Conservation (phyloP, 2,329 filamentous ascomycete genomes). For the Talaromyces pinophilus region DNA sequence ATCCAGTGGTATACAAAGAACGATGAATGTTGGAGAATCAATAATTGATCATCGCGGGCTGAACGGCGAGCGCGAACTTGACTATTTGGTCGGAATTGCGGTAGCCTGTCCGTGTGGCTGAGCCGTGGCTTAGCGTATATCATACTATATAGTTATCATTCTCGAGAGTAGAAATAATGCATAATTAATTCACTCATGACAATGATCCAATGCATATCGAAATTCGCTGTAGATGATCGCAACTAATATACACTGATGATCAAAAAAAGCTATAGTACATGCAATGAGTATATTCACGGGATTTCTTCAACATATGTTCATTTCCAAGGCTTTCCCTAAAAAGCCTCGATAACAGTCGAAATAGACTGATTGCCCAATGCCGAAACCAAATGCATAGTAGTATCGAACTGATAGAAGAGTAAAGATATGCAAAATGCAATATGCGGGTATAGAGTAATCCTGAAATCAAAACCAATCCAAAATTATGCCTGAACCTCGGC, state of each 20-base stretch:
- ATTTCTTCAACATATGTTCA: neutral
- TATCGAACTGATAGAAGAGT: neutral
- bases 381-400: neutral
- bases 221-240: neutral
- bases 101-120: slow-evolving; percentile 14
- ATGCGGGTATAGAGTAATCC: slow-evolving; percentile 4
- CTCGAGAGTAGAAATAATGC: too few relatives aligned
- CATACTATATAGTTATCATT: neutral
- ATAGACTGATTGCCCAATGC: too few relatives aligned
- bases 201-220: neutral
- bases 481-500: slow-evolving; percentile 17
- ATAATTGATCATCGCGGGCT: slow-evolving; percentile 2
- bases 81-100: slow-evolving; percentile 6
- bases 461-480: neutral
- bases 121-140: neutral
- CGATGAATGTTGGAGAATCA: neutral
- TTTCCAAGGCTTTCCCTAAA: neutral
- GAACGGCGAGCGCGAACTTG: neutral
- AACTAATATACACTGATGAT: slow-evolving; percentile 16
- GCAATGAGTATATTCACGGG: slow-evolving; percentile 3
- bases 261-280: slow-evolving; percentile 16
- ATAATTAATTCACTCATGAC: neutral
- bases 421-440: neutral
- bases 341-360: neutral
- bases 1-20: neutral